phyloP scores from a whole-genome alignment of 495 filamentous ascomycete genomes.

The Pyrenula massariospora region DNA sequence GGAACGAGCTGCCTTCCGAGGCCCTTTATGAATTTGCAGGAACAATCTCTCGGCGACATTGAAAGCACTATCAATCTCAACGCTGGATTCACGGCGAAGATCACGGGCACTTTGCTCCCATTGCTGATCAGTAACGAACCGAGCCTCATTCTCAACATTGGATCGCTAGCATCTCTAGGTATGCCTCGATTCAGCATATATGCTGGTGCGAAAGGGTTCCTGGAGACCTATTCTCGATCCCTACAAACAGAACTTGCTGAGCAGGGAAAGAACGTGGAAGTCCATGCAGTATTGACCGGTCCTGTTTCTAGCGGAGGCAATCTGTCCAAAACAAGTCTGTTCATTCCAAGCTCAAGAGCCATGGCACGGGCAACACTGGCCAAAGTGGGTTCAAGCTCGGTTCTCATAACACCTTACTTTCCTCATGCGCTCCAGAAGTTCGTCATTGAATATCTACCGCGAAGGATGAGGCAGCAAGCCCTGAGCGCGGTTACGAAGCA shows the following conservation, averaged over 20 bases:
- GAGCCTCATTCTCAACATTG: conserved; percentile 30
- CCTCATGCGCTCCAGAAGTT: not conserved
- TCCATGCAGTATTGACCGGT: not conserved
- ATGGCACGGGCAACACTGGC: not conserved
- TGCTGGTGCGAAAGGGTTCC: conserved; percentile 24
- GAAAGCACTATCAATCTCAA: conserved; percentile 21
- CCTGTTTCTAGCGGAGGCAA: not conserved
- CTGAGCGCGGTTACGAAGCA: conserved; percentile 4
- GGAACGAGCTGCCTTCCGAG: conserved; percentile 9
- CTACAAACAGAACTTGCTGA: not conserved
- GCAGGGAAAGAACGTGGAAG: not conserved
- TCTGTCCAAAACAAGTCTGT: not conserved
- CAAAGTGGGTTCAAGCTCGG: not conserved
- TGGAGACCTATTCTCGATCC: conserved; percentile 10
- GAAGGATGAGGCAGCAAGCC: not conserved
- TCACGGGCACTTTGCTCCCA: conserved; percentile 28
- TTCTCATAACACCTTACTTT: not conserved
- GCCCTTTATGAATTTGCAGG: conserved; percentile 10
- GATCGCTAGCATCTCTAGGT: conserved; percentile 18
- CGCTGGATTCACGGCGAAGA: conserved; percentile 25
- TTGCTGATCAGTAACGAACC: conserved; percentile 15
- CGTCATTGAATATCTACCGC: not conserved
- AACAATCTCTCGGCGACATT: conserved; percentile 11
- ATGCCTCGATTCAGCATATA: conserved; percentile 26
- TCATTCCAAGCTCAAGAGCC: not conserved